phyloP scores from a whole-genome alignment of 345 rosid genomes.

The Dipteronia dyeriana region DNA sequence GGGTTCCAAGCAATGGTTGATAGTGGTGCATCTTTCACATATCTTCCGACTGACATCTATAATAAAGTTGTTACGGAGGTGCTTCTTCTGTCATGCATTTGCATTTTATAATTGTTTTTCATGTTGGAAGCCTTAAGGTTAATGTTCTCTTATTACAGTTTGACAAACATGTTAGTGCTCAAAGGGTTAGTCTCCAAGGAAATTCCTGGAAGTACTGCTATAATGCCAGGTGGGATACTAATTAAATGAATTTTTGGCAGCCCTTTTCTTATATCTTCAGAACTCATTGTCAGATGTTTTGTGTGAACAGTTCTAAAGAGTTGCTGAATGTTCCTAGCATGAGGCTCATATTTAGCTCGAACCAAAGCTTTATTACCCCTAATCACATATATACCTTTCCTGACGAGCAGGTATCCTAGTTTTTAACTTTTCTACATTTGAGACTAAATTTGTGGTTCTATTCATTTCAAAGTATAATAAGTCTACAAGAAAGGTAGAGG shows the following conservation, averaged over 20 bases:
- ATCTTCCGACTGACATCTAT: conserved; percentile 29
- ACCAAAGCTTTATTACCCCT: conserved; percentile 36
- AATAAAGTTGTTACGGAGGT: conserved; percentile 30
- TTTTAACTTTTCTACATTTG: conserved; percentile 5
- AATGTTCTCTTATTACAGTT: conserved; percentile 28
- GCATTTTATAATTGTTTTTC: background rate
- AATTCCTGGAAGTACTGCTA: conserved; percentile 38
- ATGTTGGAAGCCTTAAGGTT: background rate
- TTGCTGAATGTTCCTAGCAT: conserved; percentile 28
- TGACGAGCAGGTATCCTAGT: conserved; percentile 28
- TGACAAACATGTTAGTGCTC: conserved; percentile 36
- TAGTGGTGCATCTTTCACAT: conserved; percentile 41
- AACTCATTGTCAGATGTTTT: conserved; percentile 16
- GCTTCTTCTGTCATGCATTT: background rate
- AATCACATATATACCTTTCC: conserved; percentile 29
- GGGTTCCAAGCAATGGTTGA: conserved; percentile 37
- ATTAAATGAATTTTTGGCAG: background rate
- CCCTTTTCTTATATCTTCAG: conserved; percentile 6
- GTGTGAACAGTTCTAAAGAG: conserved; percentile 25
- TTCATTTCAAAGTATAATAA: background rate
- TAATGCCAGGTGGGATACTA: conserved; percentile 37
- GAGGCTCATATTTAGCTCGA: conserved; percentile 27
- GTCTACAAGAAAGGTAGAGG: background rate
- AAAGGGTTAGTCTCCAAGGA: conserved; percentile 28
- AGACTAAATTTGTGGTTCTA: background rate